Conservation (phyloP, 2,329 filamentous ascomycete genomes). For the Davidsoniella neocaledoniae region DNA sequence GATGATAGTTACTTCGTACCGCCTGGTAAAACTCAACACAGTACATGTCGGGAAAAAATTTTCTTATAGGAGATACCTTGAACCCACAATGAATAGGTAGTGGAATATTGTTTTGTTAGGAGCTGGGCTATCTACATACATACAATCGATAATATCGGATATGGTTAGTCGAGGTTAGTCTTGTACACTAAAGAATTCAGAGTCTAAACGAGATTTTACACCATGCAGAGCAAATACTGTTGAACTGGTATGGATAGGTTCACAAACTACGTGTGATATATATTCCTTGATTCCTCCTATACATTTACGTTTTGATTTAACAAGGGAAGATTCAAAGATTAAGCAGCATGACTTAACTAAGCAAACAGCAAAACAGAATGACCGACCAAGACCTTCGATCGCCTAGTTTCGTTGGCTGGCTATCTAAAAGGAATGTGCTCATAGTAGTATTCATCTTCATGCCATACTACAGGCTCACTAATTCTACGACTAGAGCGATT, state of each 20-base stretch:
- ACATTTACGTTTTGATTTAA: neutral
- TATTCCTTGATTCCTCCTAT: neutral
- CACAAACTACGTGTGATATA: neutral
- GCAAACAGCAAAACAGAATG: neutral
- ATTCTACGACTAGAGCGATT: neutral
- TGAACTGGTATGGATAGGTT: neutral
- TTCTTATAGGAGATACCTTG: too few species aligned
- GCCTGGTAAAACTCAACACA: too few species aligned
- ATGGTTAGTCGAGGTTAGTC: too few species aligned
- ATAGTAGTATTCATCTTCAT: neutral
- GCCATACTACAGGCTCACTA: neutral
- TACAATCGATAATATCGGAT: too few species aligned
- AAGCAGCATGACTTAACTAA: neutral
- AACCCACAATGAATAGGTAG: too few species aligned
- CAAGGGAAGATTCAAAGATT: neutral
- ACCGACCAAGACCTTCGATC: neutral
- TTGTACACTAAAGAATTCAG: too few species aligned
- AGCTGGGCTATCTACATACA: too few species aligned
- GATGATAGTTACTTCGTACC: neutral
- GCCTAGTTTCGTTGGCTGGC: neutral
- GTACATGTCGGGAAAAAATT: too few species aligned
- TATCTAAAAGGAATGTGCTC: neutral
- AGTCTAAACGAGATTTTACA: too few species aligned
- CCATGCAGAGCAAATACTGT: too few species aligned
- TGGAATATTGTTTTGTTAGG: too few species aligned